Conservation (phyloP, 2,329 filamentous ascomycete genomes). For the Bimuria novae-zelandiae region DNA sequence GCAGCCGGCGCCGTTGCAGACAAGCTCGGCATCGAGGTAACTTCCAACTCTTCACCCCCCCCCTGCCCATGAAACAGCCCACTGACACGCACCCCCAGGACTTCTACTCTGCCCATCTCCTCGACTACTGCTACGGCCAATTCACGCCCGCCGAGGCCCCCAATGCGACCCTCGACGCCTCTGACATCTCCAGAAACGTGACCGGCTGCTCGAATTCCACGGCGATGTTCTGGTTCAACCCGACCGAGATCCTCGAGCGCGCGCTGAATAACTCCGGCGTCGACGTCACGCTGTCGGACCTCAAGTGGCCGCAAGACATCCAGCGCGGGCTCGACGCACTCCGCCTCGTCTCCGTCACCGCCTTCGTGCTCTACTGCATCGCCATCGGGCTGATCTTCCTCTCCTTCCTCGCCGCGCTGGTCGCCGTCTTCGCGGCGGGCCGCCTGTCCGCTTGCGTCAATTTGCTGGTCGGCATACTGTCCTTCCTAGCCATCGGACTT, state of each 20-base stretch:
- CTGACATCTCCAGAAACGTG: slow-evolving; percentile 55
- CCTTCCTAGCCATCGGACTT: slow-evolving; percentile 65
- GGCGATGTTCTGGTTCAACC: slow-evolving; percentile 62
- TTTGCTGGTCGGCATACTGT: slow-evolving; percentile 54
- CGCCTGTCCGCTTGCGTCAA: slow-evolving; percentile 56
- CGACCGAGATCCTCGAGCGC: slow-evolving; percentile 54
- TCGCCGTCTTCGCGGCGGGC: slow-evolving; percentile 52
- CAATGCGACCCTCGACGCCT: slow-evolving; percentile 49
- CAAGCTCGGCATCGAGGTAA: slow-evolving; percentile 55
- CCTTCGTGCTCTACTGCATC: slow-evolving; percentile 64
- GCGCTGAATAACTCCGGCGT: slow-evolving; percentile 51
- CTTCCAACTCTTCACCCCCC: not conserved
- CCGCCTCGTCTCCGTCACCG: slow-evolving; percentile 54
- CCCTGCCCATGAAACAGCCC: too few species aligned
- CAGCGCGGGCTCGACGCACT: slow-evolving; percentile 58
- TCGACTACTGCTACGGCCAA: slow-evolving; percentile 62
- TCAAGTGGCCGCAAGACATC: slow-evolving; percentile 63
- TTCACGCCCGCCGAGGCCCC: slow-evolving; percentile 50
- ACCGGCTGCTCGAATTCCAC: slow-evolving; percentile 59
- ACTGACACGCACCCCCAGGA: slow-evolving; percentile 38
- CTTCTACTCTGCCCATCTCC: slow-evolving; percentile 65
- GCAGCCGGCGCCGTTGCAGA: slow-evolving; percentile 50
- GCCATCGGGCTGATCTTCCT: slow-evolving; percentile 59
- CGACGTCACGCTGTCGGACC: slow-evolving; percentile 55
- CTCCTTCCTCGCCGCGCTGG: slow-evolving; percentile 53